Evolutionary conservation across 768 basidiomycete species (phyloP).

Genomic region (Leucocoprinus birnbaumii): DNA sequence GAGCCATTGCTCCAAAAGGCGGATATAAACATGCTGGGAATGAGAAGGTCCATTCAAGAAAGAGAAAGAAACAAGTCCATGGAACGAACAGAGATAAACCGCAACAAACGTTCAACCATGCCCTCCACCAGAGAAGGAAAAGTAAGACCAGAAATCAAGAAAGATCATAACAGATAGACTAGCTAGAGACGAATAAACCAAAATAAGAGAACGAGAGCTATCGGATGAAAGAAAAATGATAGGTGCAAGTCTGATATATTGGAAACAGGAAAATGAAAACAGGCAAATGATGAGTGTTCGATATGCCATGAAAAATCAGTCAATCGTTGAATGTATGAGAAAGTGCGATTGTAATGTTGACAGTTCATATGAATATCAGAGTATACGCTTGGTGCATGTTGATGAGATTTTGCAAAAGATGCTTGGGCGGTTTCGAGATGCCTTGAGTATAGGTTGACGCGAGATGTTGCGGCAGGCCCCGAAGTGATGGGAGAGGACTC

Average conservation of each 20-base stretch:
- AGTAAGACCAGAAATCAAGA: not conserved
- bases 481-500: not conserved
- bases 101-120: not conserved
- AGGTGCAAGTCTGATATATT: conserved; percentile 2
- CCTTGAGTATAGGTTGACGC: not conserved
- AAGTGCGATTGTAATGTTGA: conserved; percentile 4
- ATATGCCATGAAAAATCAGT: conserved; percentile 9
- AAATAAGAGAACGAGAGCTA: not conserved
- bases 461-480: not conserved
- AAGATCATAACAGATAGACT: not conserved
- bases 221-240: conserved; percentile 4
- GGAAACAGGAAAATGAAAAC: conserved; percentile 9
- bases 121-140: not conserved
- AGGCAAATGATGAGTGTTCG: conserved; percentile 8
- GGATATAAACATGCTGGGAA: not conserved
- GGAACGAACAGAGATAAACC: not conserved
- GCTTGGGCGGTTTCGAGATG: conserved; percentile 3
- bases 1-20: not conserved
- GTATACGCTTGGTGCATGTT: conserved; percentile 8
- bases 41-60: not conserved
- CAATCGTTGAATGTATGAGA: conserved; percentile 1
- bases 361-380: conserved; percentile 9
- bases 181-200: conserved; percentile 7
- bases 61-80: not conserved
- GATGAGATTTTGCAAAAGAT: conserved; percentile 9